Evolutionary conservation across 139 green algal genomes (phyloP), one percentile per base, ranked within the genome.

Genomic region (Chlorella sp.): DNA sequence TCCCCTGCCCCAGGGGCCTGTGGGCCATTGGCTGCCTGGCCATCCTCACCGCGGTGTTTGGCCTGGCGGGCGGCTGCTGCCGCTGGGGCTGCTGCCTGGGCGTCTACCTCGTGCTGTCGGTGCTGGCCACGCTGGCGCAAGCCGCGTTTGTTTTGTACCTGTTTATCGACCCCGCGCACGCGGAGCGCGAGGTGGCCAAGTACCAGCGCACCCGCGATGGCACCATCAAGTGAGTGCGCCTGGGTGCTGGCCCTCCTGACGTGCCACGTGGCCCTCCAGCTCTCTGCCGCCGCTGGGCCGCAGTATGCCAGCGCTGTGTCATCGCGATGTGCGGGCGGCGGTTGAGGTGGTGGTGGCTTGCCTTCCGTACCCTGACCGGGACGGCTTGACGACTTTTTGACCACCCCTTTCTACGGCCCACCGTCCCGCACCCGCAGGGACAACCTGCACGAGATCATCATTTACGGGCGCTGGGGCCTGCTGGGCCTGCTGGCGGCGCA

Each of bases 401-500:
- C 44, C 44, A 6, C 44, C 30, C 16, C 78, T 18, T 34, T 62
- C n/a, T n/a, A n/a, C n/a, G 25, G 28, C 60, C 28, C n/a, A 4
- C 17, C 32, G 30, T 11, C 18, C n/a, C 41, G 28, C 60, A 44
- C 0, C 30, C 36, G 11, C 82, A 87, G 83, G 55, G 55, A 87
- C n/a, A 83, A 87, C 39, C 65, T 87, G 28, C 63, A 78, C 34
- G 5, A 78, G 11, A 74, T 81, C 30, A 60, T 89, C 72, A 84
- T 64, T 60, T 83, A 81, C 7, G 79, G 69, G 30, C 79, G 86
- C 41, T 89, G 86, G 86, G 81, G 73, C 18, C 34, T 89, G 39
- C 86, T 89, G 57, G 86, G 80, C 44, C 79, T 89, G 44, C 34
- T 89, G 78, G 63, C 51, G 21, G 65, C 67, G 4, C 86, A 89